These are phyloP conservation scores for Neonectria magnoliae DNA, from an alignment of 2,329 filamentous ascomycete species.

Conservation along the genomic window DNA sequence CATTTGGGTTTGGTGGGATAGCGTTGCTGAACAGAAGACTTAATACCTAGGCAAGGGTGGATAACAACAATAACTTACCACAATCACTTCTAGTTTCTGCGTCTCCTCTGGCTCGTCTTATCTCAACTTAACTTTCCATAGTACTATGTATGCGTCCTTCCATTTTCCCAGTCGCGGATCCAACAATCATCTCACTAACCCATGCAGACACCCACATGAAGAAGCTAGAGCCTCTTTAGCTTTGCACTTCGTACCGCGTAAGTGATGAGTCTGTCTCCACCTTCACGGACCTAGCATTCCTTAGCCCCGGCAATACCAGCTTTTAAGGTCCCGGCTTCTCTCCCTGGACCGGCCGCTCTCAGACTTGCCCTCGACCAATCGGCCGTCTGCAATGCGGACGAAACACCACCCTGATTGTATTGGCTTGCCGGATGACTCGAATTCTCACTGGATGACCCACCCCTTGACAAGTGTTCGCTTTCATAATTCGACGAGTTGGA, in stretches of 20 bases:
- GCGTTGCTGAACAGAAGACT: not conserved
- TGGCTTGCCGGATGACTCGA: constrained; percentile 28
- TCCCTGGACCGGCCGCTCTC: not conserved
- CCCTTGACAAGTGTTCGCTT: constrained; percentile 17
- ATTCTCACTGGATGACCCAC: constrained; percentile 5
- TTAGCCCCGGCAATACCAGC: not conserved
- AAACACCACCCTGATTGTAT: not conserved
- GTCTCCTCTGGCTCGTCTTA: not conserved
- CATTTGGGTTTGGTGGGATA: not conserved
- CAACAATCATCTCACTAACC: constrained; percentile 11
- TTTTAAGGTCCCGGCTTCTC: constrained; percentile 21
- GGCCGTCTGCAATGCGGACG: not conserved
- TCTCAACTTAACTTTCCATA: not conserved
- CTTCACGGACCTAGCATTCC: not conserved
- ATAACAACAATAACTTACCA: not conserved
- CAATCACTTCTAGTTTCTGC: not conserved
- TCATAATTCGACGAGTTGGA: constrained; percentile 1
- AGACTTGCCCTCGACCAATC: constrained; percentile 7
- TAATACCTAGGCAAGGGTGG: not conserved
- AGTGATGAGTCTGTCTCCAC: too few species aligned
- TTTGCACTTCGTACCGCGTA: too few species aligned
- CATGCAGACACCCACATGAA: not conserved
- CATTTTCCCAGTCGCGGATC: constrained; percentile 5
- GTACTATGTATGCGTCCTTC: not conserved
- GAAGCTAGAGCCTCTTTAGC: not conserved